Evolutionary conservation across 371 early-diverging fungal genomes (phyloP).

Genomic region (Mucor ambiguus): DNA sequence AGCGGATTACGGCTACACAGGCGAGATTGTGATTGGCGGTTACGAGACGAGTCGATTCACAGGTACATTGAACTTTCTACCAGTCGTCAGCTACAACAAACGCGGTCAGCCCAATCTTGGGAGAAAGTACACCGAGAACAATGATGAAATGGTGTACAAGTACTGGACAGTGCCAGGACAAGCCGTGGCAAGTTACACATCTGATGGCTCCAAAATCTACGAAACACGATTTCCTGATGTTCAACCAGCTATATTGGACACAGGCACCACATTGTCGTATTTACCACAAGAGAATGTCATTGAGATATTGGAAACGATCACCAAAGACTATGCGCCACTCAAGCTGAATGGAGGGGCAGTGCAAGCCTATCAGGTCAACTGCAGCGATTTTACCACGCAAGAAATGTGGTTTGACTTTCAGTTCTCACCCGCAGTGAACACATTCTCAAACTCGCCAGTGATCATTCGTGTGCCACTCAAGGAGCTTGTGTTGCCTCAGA

Average conservation of each 20-base stretch:
- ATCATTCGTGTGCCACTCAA: slow-evolving; percentile 24
- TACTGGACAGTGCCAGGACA: slow-evolving; percentile 42
- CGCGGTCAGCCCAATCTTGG: slow-evolving; percentile 10
- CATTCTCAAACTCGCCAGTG: slow-evolving; percentile 9
- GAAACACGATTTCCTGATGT: slow-evolving; percentile 11
- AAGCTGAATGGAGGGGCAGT: slow-evolving; percentile 6
- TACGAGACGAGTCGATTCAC: slow-evolving; percentile 52
- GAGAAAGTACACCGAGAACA: not conserved
- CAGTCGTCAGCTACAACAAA: slow-evolving; percentile 20
- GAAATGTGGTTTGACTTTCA: slow-evolving; percentile 22
- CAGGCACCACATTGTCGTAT: slow-evolving; percentile 37
- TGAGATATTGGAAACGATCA: slow-evolving; percentile 8
- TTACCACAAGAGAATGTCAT: slow-evolving; percentile 14
- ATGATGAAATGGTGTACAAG: slow-evolving; percentile 13
- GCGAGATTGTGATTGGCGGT: slow-evolving; percentile 58
- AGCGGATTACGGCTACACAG: slow-evolving; percentile 27
- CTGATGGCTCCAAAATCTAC: slow-evolving; percentile 1
- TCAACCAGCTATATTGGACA: slow-evolving; percentile 32
- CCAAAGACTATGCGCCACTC: slow-evolving; percentile 13
- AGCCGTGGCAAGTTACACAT: not conserved
- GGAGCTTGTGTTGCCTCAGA: slow-evolving; percentile 27
- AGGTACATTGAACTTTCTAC: slow-evolving; percentile 46
- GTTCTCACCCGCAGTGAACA: not conserved
- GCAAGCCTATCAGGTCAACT: slow-evolving; percentile 26
- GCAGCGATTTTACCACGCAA: slow-evolving; percentile 1